These are phyloP conservation scores for Colletotrichum kahawae DNA, from an alignment of 2,329 filamentous ascomycete genomes.

Conservation along the genomic window DNA sequence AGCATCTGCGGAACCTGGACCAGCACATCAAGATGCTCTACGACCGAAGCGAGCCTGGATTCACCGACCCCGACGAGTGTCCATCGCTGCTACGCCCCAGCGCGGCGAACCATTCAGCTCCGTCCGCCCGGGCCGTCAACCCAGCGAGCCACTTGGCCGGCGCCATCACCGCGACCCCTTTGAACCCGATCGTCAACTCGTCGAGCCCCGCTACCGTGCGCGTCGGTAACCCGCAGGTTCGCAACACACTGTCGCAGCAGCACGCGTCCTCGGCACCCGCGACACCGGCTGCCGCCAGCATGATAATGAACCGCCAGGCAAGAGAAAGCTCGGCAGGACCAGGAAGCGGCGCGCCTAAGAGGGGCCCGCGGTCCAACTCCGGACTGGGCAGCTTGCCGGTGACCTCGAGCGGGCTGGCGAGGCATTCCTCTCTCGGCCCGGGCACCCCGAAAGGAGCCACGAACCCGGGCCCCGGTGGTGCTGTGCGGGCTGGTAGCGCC, in stretches of 20 bases:
- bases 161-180: constrained; percentile 36
- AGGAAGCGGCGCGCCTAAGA: constrained; percentile 52
- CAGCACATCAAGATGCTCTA: constrained; percentile 65
- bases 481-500: constrained; percentile 61
- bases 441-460: constrained; percentile 60
- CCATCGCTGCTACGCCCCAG: constrained; percentile 66
- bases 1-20: constrained; percentile 68
- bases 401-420: constrained; percentile 63
- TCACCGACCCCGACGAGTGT: constrained; percentile 66
- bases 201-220: constrained; percentile 48
- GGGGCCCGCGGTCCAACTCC: constrained; percentile 53
- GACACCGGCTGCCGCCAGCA: constrained; percentile 65
- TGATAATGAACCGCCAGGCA: constrained; percentile 61
- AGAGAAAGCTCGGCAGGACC: constrained; percentile 65
- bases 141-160: constrained; percentile 40
- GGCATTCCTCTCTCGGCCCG: constrained; percentile 67
- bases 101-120: constrained; percentile 54
- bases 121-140: constrained; percentile 47
- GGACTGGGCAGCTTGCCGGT: constrained; percentile 52
- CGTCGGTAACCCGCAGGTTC: constrained; percentile 50
- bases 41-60: constrained; percentile 66
- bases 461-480: constrained; percentile 35
- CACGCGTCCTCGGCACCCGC: constrained; percentile 62
- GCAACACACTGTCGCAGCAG: constrained; percentile 55
- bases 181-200: constrained; percentile 42